Evolutionary conservation across 768 basidiomycete genomes (phyloP), one percentile per base, ranked within the genome.

Genomic region (Lactifluus echinatus): DNA sequence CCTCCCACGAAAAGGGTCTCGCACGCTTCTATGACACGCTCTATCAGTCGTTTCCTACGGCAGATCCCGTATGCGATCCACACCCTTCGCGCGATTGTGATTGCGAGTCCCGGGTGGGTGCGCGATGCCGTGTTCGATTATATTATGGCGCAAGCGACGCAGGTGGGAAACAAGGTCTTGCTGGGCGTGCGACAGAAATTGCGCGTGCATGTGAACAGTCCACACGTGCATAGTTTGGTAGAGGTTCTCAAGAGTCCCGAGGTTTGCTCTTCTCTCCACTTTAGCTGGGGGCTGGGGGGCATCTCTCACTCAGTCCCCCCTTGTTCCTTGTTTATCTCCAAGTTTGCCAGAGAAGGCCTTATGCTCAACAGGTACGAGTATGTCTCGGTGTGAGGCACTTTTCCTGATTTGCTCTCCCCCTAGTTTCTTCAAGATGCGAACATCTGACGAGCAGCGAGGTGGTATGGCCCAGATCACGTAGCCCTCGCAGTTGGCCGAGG

Each of bases 361-460:
- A 82, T 91, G 70, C 75, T 98, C 2, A 94, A 98, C 68, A 93
- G 79, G 93, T 91, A 61, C 46, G 67, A 55, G 21, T 52, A 12
- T 4, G 15, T 23, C 14, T 33, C 3, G 10, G 24, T 36, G 19
- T 33, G 11, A 12, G 31, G 10, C 15, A 12, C 7, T 23, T 4
- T 29, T 51, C 23, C 33, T 44, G 8, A 17, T 31, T 53, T 50
- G 33, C 29, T 43, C 54, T 28, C 55, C 46, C 14, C 31, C 2
- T 63, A 97, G 94, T 63, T 99, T 99, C 74, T 93, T 93, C 75
- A 99, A 97, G 71, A 98, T 94, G 93, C 80, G 98, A 28, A 92
- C 87, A 0, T 79, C 79, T 1, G 94, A 99, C 64, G 94, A 97
- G 69, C 84, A 94, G 75, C 80, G 96, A 53, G 96, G 4, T 99